Conservation (phyloP, 2,329 filamentous ascomycete genomes). For the Colletotrichum sp. region DNA sequence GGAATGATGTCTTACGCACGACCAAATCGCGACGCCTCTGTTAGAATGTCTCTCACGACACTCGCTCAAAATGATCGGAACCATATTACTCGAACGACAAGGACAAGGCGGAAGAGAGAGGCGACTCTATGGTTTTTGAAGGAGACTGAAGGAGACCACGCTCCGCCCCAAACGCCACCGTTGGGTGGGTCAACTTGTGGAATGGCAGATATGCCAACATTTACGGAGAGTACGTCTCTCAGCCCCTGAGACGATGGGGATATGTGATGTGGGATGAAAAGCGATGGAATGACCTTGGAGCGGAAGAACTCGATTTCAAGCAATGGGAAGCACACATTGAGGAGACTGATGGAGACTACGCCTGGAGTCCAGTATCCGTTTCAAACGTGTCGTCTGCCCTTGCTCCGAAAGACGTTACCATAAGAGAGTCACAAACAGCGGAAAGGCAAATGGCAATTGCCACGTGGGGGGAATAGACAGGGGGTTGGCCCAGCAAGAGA, state of each 20-base stretch:
- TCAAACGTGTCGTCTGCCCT: neutral
- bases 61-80: neutral
- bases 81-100: neutral
- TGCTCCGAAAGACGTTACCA: neutral
- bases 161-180: neutral
- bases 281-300: neutral
- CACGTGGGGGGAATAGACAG: neutral
- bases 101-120: neutral
- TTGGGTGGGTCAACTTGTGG: neutral
- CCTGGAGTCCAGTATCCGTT: neutral
- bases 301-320: neutral
- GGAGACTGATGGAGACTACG: neutral
- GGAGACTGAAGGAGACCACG: neutral
- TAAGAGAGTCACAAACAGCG: neutral
- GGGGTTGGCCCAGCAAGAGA: neutral
- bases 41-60: too few species aligned
- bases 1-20: too few species aligned
- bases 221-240: neutral
- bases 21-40: too few species aligned
- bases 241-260: neutral
- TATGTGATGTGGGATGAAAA: neutral
- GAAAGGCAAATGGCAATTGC: neutral
- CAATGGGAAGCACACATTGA: neutral
- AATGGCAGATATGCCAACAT: neutral
- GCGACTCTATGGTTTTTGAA: neutral